These are phyloP conservation scores for Thuja plicata DNA, from an alignment of 83 land plant species.

Conservation along the genomic window DNA sequence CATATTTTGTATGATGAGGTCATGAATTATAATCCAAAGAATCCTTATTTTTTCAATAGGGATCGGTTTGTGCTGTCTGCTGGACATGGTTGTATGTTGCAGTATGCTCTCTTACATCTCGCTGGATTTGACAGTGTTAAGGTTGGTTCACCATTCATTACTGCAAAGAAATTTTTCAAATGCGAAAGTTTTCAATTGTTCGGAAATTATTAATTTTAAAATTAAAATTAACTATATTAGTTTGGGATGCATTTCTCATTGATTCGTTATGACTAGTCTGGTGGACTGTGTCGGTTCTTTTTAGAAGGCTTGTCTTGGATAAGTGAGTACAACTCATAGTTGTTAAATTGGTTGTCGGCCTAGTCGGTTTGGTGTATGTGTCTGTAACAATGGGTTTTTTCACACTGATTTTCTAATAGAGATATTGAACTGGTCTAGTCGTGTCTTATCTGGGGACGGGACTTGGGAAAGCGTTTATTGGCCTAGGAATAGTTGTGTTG, in stretches of 20 bases:
- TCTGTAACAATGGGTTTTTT: neutral
- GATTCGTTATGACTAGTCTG: neutral
- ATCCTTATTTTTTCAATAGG: constrained; percentile 92
- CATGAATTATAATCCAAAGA: constrained; percentile 93
- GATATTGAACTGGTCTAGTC: neutral
- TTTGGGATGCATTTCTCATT: neutral
- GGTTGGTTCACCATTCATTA: constrained; percentile 31
- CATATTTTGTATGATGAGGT: constrained; percentile 90
- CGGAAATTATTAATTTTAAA: neutral
- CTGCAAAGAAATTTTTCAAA: neutral
- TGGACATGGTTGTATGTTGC: constrained; percentile 98
- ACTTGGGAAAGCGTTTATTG: neutral
- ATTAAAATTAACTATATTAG: neutral
- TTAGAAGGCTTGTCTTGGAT: neutral
- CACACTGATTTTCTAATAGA: neutral
- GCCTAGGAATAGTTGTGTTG: neutral
- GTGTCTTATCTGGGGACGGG: neutral
- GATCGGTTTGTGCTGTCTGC: constrained; percentile 93
- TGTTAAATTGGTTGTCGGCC: neutral
- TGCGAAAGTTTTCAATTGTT: neutral
- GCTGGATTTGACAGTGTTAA: constrained; percentile 90
- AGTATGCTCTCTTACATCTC: constrained; percentile 94
- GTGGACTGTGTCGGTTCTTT: neutral
- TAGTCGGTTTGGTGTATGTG: neutral
- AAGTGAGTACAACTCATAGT: neutral